A percentile compares a stretch with the other conserved stretches of the same genome.
These are phyloP conservation scores for Isatis lusitanica DNA, from an alignment of 441 rosid species.

Conservation along the genomic window DNA sequence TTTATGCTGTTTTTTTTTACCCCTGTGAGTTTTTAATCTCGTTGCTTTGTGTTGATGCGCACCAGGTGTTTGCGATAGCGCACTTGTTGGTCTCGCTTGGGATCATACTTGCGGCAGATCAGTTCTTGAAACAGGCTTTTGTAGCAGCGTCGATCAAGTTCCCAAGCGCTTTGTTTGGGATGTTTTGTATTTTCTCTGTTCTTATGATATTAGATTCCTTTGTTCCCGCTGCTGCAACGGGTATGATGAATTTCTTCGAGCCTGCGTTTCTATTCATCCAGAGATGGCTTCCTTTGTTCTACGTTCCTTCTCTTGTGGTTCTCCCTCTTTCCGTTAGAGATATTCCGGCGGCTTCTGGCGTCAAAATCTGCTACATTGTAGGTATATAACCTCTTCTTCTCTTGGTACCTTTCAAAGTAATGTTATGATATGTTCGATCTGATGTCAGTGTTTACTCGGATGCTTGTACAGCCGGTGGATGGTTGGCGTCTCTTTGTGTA, in stretches of 20 bases:
- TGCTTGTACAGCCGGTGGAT: slow-evolving; percentile 71
- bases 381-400: slow-evolving; percentile 41
- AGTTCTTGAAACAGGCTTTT: slow-evolving; percentile 73
- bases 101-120: slow-evolving; percentile 72
- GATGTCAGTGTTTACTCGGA: slow-evolving; percentile 1
- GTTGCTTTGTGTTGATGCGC: neutral
- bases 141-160: slow-evolving; percentile 83
- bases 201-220: slow-evolving; percentile 62
- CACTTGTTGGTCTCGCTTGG: slow-evolving; percentile 83
- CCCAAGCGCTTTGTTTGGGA: slow-evolving; percentile 94
- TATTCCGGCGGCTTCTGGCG: slow-evolving; percentile 89
- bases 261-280: slow-evolving; percentile 86
- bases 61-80: slow-evolving; percentile 59
- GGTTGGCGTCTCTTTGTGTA: slow-evolving; percentile 93
- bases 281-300: slow-evolving; percentile 97
- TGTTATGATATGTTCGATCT: neutral
- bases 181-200: slow-evolving; percentile 94
- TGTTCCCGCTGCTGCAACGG: slow-evolving; percentile 68
- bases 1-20: neutral
- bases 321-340: slow-evolving; percentile 89
- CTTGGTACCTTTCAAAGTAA: neutral
- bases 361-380: slow-evolving; percentile 82
- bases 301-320: slow-evolving; percentile 90
- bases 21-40: neutral
- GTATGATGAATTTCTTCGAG: slow-evolving; percentile 78